Conservation (phyloP, 2,329 filamentous ascomycete genomes). For the Pseudocercospora cruenta region DNA sequence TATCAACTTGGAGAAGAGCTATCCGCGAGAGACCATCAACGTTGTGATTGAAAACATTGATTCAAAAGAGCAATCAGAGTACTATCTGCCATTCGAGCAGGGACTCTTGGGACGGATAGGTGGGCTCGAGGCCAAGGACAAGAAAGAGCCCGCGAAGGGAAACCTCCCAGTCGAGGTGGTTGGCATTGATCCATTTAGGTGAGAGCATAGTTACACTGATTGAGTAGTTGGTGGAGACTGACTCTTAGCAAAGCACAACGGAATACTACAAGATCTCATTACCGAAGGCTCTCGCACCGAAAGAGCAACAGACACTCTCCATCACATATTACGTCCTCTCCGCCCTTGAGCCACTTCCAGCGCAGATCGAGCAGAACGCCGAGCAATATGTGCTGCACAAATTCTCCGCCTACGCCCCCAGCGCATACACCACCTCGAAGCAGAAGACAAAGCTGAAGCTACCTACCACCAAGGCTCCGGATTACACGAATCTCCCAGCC, state of each 20-base stretch:
- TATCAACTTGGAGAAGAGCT: conserved; percentile 91
- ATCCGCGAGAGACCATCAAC: conserved; percentile 87
- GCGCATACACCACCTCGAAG: conserved; percentile 82
- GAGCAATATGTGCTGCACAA: conserved; percentile 84
- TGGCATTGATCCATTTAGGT: conserved; percentile 61
- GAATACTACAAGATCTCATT: conserved; percentile 85
- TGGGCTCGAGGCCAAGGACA: conserved; percentile 88
- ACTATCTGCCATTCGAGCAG: conserved; percentile 85
- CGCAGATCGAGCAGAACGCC: conserved; percentile 78
- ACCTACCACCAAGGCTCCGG: conserved; percentile 73
- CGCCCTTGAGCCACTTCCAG: conserved; percentile 78
- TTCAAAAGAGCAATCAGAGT: conserved; percentile 77
- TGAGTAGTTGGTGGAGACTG: not conserved
- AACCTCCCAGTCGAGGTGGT: conserved; percentile 71
- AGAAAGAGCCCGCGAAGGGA: conserved; percentile 72
- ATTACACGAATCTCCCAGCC: conserved; percentile 69
- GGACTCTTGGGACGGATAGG: conserved; percentile 77
- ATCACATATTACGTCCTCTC: conserved; percentile 84
- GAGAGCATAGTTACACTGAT: conserved; percentile 12
- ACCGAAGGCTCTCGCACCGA: conserved; percentile 73
- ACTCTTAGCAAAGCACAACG: conserved; percentile 38
- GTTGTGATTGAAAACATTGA: conserved; percentile 90
- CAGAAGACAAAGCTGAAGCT: conserved; percentile 98
- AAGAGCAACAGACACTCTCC: conserved; percentile 79
- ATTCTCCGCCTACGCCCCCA: conserved; percentile 83